Percentiles rank a stretch among this genome's conserved stretches.
phyloP scores from a whole-genome alignment of 495 filamentous ascomycete species.

The Aspergillus hancockii region DNA sequence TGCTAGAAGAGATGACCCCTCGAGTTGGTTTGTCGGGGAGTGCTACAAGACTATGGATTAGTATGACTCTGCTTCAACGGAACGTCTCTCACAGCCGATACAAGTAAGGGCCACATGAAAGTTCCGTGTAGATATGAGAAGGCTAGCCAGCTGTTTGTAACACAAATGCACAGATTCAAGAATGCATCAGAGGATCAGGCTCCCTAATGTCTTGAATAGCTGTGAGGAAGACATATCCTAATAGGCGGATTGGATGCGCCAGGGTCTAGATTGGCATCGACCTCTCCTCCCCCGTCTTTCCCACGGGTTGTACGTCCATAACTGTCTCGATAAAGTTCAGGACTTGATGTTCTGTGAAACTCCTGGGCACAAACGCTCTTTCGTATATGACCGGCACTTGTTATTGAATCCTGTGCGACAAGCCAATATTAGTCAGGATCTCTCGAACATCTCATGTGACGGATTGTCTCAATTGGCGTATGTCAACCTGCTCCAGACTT shows the following conservation, averaged over 20 bases:
- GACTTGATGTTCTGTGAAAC: background rate
- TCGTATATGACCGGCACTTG: background rate
- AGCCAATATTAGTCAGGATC: background rate
- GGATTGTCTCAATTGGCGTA: background rate
- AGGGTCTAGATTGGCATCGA: background rate
- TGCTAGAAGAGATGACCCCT: background rate
- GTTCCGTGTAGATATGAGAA: background rate
- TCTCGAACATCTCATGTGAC: background rate
- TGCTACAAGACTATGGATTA: background rate
- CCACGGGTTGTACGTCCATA: background rate
- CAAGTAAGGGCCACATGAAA: background rate
- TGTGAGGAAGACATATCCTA: background rate
- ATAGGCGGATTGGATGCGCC: background rate
- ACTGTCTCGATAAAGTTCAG: background rate
- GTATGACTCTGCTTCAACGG: background rate
- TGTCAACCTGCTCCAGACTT: background rate
- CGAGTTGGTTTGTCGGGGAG: background rate
- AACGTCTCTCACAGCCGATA: background rate
- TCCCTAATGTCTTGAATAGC: background rate
- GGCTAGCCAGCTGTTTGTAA: background rate
- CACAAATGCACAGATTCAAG: background rate
- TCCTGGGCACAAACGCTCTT: background rate
- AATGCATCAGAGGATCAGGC: background rate
- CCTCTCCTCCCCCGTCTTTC: background rate
- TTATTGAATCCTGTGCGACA: background rate